These are phyloP conservation scores for Nitzschia palea DNA, from an alignment of 108 stramenopile species.

Conservation along the genomic window DNA sequence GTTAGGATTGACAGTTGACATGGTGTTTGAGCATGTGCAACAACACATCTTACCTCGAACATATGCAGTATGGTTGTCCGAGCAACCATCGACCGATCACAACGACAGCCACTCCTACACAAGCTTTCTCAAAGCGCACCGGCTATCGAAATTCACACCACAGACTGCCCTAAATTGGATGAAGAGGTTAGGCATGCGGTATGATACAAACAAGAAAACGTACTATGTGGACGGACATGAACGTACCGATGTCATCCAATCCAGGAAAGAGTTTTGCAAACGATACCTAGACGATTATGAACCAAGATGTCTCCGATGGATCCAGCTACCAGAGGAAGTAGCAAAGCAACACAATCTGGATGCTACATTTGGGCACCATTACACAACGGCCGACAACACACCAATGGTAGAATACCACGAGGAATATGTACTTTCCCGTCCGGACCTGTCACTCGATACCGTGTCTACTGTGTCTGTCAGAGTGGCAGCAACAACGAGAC, in stretches of 20 bases:
- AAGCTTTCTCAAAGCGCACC: background rate
- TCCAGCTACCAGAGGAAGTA: constrained; percentile 7
- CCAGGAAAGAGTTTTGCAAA: background rate
- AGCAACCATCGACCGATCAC: background rate
- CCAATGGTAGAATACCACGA: background rate
- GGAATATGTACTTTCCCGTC: no score
- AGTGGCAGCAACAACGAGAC: background rate
- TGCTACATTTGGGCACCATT: background rate
- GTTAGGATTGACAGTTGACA: no score
- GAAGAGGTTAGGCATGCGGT: constrained; percentile 3
- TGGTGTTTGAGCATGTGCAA: no score
- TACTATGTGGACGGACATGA: constrained; percentile 30
- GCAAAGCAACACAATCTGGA: background rate
- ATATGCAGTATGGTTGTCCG: background rate
- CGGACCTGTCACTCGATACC: no score
- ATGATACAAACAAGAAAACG: constrained; percentile 10
- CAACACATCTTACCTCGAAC: no score
- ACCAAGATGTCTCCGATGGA: constrained; percentile 11
- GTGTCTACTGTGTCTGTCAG: background rate
- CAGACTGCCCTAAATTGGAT: background rate
- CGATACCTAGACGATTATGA: constrained; percentile 5
- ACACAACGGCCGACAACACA: background rate
- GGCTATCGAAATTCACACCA: background rate
- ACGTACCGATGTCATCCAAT: background rate
- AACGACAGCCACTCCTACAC: background rate